These are phyloP conservation scores for Funneliformis geosporum DNA, from an alignment of 192 early-diverging fungal species.

Conservation along the genomic window DNA sequence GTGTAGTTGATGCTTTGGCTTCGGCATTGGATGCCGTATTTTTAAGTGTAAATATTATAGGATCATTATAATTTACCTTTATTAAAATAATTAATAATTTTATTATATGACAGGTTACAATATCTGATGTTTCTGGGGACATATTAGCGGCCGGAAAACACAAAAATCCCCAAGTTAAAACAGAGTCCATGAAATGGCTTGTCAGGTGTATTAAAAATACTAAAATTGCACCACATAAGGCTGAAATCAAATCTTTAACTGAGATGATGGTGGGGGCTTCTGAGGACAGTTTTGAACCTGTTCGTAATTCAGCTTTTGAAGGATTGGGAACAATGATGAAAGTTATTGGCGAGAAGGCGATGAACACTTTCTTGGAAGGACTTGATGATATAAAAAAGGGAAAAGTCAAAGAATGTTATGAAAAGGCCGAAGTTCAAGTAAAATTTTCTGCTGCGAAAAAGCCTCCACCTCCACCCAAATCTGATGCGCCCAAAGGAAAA, in stretches of 20 bases:
- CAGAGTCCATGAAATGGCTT: constrained; percentile 75
- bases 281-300: constrained; percentile 82
- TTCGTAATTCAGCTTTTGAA: constrained; percentile 83
- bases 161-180: constrained; percentile 92
- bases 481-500: constrained; percentile 11
- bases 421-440: constrained; percentile 82
- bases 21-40: constrained; percentile 83
- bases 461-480: constrained; percentile 36
- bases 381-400: constrained; percentile 85
- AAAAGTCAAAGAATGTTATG: constrained; percentile 86
- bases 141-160: constrained; percentile 66
- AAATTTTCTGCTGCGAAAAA: constrained; percentile 55
- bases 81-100: not conserved
- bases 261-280: constrained; percentile 77
- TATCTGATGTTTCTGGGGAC: constrained; percentile 80
- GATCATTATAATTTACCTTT: no score
- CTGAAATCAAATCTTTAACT: constrained; percentile 75
- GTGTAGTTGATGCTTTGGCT: constrained; percentile 81
- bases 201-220: constrained; percentile 76
- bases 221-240: constrained; percentile 69
- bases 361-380: constrained; percentile 74
- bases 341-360: constrained; percentile 75
- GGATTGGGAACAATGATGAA: constrained; percentile 89
- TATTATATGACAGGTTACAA: constrained; percentile 31
- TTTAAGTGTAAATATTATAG: constrained; percentile 48